Evolutionary conservation across 805 yeast species (phyloP).

Genomic region (Lachancea thermotolerans): DNA sequence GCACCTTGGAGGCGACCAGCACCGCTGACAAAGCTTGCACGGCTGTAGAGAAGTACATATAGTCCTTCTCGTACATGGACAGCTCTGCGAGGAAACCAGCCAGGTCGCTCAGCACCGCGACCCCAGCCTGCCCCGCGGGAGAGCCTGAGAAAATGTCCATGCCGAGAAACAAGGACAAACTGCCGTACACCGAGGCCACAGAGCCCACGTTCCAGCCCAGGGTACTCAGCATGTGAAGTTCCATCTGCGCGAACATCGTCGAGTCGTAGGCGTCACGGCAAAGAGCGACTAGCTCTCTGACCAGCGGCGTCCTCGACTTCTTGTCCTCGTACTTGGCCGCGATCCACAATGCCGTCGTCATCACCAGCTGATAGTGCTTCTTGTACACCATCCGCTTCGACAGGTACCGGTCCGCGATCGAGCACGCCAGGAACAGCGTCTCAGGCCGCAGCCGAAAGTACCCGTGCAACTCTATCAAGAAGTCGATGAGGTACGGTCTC

Average conservation of each 20-base stretch:
- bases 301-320: constrained; percentile 58
- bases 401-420: constrained; percentile 77
- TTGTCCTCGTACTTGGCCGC: constrained; percentile 73
- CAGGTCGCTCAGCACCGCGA: constrained; percentile 14
- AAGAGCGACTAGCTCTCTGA: constrained; percentile 55
- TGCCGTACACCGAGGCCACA: constrained; percentile 16
- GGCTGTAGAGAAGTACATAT: constrained; percentile 40
- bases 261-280: constrained; percentile 61
- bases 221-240: constrained; percentile 63
- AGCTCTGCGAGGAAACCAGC: constrained; percentile 50
- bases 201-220: constrained; percentile 51
- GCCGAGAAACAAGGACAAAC: constrained; percentile 11
- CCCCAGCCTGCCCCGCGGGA: neutral
- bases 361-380: constrained; percentile 78
- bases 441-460: constrained; percentile 54
- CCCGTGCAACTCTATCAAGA: constrained; percentile 60
- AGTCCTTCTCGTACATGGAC: constrained; percentile 44
- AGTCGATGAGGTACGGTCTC: constrained; percentile 74
- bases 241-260: constrained; percentile 70
- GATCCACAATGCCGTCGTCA: constrained; percentile 82
- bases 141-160: neutral
- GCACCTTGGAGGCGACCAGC: constrained; percentile 44
- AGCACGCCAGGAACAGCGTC: constrained; percentile 60
- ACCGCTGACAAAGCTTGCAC: constrained; percentile 44
- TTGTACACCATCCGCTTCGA: constrained; percentile 71